Evolutionary conservation across 805 yeast genomes (phyloP).

Genomic region (Ogataea thermomethanolica): DNA sequence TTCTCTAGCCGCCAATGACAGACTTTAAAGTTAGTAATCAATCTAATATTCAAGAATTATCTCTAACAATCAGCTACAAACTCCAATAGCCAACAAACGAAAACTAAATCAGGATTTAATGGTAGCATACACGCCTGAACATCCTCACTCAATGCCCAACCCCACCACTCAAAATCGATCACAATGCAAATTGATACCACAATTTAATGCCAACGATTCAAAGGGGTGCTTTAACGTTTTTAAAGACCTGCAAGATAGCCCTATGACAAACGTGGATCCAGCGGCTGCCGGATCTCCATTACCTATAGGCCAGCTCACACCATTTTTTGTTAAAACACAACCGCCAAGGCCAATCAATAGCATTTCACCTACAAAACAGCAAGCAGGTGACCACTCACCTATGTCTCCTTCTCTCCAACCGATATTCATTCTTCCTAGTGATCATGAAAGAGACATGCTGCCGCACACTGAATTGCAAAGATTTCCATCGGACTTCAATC

Average conservation of each 20-base stretch:
- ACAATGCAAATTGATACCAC: slow-evolving; percentile 15
- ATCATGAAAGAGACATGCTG: slow-evolving; percentile 13
- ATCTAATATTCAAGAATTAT: background rate
- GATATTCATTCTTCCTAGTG: slow-evolving; percentile 15
- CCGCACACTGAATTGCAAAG: slow-evolving; percentile 10
- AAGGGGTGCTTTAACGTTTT: slow-evolving; percentile 17
- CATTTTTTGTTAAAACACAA: slow-evolving; percentile 16
- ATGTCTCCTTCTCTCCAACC: slow-evolving; percentile 17
- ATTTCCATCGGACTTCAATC: slow-evolving; percentile 54
- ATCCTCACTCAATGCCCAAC: slow-evolving; percentile 20
- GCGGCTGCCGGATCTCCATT: slow-evolving; percentile 17
- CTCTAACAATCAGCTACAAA: slow-evolving; percentile 14
- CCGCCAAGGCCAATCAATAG: slow-evolving; percentile 12
- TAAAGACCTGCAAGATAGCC: slow-evolving; percentile 14
- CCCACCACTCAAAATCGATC: slow-evolving; percentile 14
- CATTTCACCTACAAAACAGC: slow-evolving; percentile 17
- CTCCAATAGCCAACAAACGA: slow-evolving; percentile 20
- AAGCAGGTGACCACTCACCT: slow-evolving; percentile 13
- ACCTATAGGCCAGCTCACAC: slow-evolving; percentile 18
- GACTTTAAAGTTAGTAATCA: slow-evolving; percentile 16
- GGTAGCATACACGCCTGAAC: slow-evolving; percentile 21
- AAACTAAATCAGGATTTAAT: slow-evolving; percentile 19
- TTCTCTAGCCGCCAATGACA: slow-evolving; percentile 10
- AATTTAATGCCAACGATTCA: slow-evolving; percentile 12
- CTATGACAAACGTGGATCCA: slow-evolving; percentile 10